These are phyloP conservation scores for Discostella pseudostelligera DNA, from an alignment of 108 stramenopile genomes.

Conservation along the genomic window DNA sequence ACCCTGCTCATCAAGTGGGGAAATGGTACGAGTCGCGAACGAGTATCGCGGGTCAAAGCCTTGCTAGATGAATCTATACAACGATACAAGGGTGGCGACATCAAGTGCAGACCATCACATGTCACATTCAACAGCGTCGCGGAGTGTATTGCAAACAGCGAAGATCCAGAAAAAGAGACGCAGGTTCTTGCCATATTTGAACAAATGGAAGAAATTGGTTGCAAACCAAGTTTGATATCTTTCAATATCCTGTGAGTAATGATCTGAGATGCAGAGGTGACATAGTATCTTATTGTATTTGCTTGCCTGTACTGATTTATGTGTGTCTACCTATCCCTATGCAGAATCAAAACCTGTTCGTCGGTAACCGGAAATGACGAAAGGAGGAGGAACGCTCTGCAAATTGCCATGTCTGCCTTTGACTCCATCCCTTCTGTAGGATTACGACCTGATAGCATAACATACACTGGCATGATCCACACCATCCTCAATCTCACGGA, in stretches of 20 bases:
- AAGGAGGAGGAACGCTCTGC: slow-evolving; percentile 26
- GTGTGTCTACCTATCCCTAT: no score
- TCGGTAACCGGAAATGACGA: slow-evolving; percentile 16
- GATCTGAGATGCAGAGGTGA: no score
- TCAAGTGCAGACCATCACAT: slow-evolving; percentile 16
- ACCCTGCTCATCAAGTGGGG: slow-evolving; percentile 28
- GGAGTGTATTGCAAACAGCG: slow-evolving; percentile 18
- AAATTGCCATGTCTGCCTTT: slow-evolving; percentile 33
- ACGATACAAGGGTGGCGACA: slow-evolving; percentile 24
- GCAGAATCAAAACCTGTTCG: slow-evolving; percentile 35
- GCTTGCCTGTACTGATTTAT: no score
- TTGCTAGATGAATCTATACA: slow-evolving; percentile 35
- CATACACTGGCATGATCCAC: slow-evolving; percentile 41
- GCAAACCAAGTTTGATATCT: slow-evolving; percentile 28
- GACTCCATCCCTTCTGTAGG: slow-evolving; percentile 29
- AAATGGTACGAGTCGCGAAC: slow-evolving; percentile 16
- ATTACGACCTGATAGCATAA: slow-evolving; percentile 34
- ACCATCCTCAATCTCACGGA: slow-evolving; percentile 27
- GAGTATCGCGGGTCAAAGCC: slow-evolving; percentile 13
- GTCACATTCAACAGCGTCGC: slow-evolving; percentile 29
- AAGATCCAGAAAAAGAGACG: slow-evolving; percentile 13
- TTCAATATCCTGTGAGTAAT: slow-evolving; percentile 46
- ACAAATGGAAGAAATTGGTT: slow-evolving; percentile 36
- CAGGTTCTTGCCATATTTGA: slow-evolving; percentile 30
- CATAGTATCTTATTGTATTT: no score